phyloP scores from a whole-genome alignment of 2,329 filamentous ascomycete genomes.

The Trichophyton equinum region DNA sequence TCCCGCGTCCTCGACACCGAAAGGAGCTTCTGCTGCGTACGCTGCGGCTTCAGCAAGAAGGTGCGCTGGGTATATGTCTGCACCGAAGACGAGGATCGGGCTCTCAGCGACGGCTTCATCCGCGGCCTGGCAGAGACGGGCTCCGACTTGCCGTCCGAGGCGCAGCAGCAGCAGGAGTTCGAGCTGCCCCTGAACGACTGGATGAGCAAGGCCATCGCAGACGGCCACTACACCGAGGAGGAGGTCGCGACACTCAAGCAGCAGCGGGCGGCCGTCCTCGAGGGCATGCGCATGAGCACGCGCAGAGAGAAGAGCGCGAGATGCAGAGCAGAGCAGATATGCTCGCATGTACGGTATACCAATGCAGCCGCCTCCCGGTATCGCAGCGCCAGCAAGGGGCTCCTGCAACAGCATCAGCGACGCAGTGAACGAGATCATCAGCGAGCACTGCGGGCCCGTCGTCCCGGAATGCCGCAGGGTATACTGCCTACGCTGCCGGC shows the following conservation, averaged over 20 bases:
- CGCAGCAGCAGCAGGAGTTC: slow-evolving; percentile 14
- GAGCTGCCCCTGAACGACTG: slow-evolving; percentile 24
- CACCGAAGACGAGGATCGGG: slow-evolving; percentile 47
- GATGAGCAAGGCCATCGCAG: slow-evolving; percentile 31
- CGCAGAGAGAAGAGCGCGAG: background rate
- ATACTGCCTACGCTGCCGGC: background rate
- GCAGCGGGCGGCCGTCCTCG: slow-evolving; percentile 27
- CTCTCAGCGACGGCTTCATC: slow-evolving; percentile 23
- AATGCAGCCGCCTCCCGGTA: background rate
- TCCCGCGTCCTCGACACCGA: slow-evolving; percentile 44
- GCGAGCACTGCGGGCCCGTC: background rate
- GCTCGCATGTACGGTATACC: background rate
- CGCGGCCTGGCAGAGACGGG: slow-evolving; percentile 45
- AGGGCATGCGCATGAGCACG: slow-evolving; percentile 12
- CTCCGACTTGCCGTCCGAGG: slow-evolving; percentile 48
- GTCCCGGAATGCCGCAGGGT: slow-evolving; percentile 1
- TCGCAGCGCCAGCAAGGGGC: background rate
- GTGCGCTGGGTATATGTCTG: slow-evolving; percentile 66
- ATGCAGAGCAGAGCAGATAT: background rate
- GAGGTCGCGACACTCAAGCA: slow-evolving; percentile 31
- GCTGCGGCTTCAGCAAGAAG: slow-evolving; percentile 44
- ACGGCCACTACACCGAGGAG: slow-evolving; percentile 31
- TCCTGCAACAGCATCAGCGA: background rate
- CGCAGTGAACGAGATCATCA: background rate
- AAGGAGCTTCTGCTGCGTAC: slow-evolving; percentile 42